A percentile compares a stretch with the other conserved stretches of the same genome.
These are phyloP conservation scores for Prunus dulcis DNA, from an alignment of 306 rosid species.

Conservation along the genomic window DNA sequence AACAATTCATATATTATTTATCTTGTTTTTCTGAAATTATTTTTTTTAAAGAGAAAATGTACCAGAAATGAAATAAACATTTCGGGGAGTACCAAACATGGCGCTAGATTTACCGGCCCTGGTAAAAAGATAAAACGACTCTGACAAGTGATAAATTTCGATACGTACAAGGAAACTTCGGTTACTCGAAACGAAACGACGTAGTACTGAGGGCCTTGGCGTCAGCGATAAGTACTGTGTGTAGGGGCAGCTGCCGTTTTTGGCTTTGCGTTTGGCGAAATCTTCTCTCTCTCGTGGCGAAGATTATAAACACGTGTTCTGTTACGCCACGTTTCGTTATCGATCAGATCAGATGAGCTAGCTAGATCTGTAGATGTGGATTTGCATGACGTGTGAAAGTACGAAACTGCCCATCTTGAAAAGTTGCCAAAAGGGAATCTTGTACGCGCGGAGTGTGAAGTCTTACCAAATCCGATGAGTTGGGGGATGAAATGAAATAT, in stretches of 20 bases:
- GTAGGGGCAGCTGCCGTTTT: background rate
- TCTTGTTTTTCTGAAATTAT: no score
- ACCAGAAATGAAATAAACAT: no score
- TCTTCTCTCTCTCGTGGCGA: background rate
- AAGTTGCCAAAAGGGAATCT: background rate
- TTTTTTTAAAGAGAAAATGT: no score
- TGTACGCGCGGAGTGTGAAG: background rate
- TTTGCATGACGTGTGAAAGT: background rate
- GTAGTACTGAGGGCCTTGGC: background rate
- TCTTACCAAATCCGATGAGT: background rate
- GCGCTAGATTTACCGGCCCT: background rate
- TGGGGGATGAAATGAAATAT: background rate
- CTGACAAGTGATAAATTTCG: background rate
- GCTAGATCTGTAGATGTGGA: background rate
- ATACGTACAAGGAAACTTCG: background rate
- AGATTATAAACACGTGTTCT: background rate
- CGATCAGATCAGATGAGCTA: background rate
- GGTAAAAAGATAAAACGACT: background rate
- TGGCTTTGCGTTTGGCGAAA: background rate
- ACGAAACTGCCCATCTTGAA: background rate
- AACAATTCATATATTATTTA: no score
- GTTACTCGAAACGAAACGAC: background rate
- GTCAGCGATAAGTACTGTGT: background rate
- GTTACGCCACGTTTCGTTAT: background rate
- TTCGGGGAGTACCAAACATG: no score